Evolutionary conservation across 768 basidiomycete species (phyloP).

Genomic region (Gymnopilus junonius): DNA sequence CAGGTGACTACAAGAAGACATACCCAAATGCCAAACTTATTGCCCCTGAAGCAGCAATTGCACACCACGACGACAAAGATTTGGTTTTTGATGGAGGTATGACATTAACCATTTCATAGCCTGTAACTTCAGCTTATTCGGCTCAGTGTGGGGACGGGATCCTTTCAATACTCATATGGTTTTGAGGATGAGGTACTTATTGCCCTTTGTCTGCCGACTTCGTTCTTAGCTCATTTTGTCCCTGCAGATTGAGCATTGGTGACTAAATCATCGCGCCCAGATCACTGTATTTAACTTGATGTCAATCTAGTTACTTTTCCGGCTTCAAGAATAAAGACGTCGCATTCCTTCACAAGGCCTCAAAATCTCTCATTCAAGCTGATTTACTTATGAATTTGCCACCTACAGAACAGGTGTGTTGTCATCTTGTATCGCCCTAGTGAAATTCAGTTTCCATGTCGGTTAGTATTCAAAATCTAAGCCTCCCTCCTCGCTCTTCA

Average conservation of each 20-base stretch:
- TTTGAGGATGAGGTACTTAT: conserved; percentile 69
- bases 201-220: not conserved
- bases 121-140: not conserved
- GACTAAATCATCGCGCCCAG: not conserved
- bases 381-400: conserved; percentile 88
- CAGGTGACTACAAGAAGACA: conserved; percentile 67
- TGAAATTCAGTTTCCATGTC: not conserved
- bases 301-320: conserved; percentile 59
- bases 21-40: conserved; percentile 76
- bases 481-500: conserved; percentile 24
- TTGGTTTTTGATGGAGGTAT: conserved; percentile 68
- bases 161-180: conserved; percentile 68
- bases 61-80: conserved; percentile 54
- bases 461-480: conserved; percentile 46
- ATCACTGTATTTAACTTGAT: not conserved
- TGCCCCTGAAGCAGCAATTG: conserved; percentile 60
- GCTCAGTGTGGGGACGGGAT: conserved; percentile 63
- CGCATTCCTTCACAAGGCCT: conserved; percentile 76
- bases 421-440: not conserved
- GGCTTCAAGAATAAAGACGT: conserved; percentile 80
- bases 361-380: conserved; percentile 76
- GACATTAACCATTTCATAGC: conserved; percentile 13
- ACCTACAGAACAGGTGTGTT: conserved; percentile 67
- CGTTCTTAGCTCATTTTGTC: not conserved
- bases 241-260: conserved; percentile 55